Evolutionary conservation across 2,329 filamentous ascomycete genomes (phyloP).

Genomic region (Coniochaeta prunicola): DNA sequence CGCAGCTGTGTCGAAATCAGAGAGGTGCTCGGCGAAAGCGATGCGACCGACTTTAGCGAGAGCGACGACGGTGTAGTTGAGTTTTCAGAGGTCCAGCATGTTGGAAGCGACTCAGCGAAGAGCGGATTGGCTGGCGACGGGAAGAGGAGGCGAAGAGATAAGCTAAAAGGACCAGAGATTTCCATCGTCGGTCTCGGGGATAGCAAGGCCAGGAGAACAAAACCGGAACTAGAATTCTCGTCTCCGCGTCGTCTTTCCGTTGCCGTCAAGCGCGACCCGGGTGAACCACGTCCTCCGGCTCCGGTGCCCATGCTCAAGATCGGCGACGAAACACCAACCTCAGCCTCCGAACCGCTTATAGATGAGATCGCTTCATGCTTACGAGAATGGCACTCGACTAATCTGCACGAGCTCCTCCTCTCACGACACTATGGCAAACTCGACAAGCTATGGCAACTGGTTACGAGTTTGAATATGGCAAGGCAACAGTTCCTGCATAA

Average conservation of each 20-base stretch:
- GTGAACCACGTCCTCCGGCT: slow-evolving; percentile 71
- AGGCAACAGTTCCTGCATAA: slow-evolving; percentile 89
- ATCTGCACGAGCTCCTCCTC: slow-evolving; percentile 85
- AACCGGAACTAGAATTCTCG: neutral
- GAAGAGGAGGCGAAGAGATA: slow-evolving; percentile 26
- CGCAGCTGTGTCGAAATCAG: slow-evolving; percentile 90
- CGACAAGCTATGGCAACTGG: slow-evolving; percentile 73
- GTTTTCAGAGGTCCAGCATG: slow-evolving; percentile 18
- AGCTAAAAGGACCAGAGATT: slow-evolving; percentile 14
- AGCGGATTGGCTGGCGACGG: slow-evolving; percentile 36
- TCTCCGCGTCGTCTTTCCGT: slow-evolving; percentile 33
- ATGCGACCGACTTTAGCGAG: slow-evolving; percentile 41
- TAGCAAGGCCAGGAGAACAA: slow-evolving; percentile 10
- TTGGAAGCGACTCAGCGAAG: slow-evolving; percentile 45
- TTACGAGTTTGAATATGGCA: slow-evolving; percentile 75
- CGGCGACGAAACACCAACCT: slow-evolving; percentile 92
- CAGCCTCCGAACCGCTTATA: slow-evolving; percentile 79
- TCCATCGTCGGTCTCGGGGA: slow-evolving; percentile 11
- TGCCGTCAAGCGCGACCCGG: slow-evolving; percentile 52
- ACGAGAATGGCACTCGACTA: slow-evolving; percentile 96
- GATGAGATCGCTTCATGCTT: slow-evolving; percentile 97
- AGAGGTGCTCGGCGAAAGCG: slow-evolving; percentile 76
- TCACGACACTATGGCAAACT: slow-evolving; percentile 73
- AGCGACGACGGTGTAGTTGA: slow-evolving; percentile 26
- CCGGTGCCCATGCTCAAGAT: slow-evolving; percentile 97